Conservation (phyloP, 2,329 filamentous ascomycete genomes). For the Didymella pinodella region DNA sequence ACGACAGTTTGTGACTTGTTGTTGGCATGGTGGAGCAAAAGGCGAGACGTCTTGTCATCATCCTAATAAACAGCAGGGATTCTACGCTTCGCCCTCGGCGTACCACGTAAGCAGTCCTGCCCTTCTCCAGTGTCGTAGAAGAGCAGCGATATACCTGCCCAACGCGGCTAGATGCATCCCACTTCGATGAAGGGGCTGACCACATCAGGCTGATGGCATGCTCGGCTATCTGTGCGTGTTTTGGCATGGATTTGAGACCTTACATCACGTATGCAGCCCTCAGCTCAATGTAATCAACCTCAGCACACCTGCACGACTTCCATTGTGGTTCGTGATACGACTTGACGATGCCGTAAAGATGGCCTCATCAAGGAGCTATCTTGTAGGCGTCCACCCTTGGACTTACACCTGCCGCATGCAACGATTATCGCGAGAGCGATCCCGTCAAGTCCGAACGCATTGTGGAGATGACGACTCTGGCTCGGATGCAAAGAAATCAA, state of each 20-base stretch:
- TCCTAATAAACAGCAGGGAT: conserved; percentile 20
- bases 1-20: conserved; percentile 18
- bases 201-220: conserved; percentile 23
- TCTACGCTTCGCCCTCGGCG: conserved; percentile 11
- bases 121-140: conserved; percentile 8
- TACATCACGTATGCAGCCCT: conserved; percentile 16
- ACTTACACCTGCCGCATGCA: conserved; percentile 25
- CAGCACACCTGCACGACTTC: conserved; percentile 21
- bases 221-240: conserved; percentile 20
- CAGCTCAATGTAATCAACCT: conserved; percentile 12
- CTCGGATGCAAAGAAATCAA: conserved; percentile 30
- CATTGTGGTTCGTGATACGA: conserved; percentile 16
- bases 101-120: conserved; percentile 21
- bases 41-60: conserved; percentile 23
- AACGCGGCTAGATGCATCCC: conserved; percentile 9
- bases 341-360: conserved; percentile 23
- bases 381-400: conserved; percentile 20
- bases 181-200: conserved; percentile 20
- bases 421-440: conserved; percentile 21
- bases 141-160: conserved; percentile 17
- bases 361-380: conserved; percentile 21
- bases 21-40: conserved; percentile 25
- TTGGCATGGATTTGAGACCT: conserved; percentile 19
- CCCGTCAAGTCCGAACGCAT: conserved; percentile 23
- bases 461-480: conserved; percentile 42